phyloP scores from a whole-genome alignment of 768 basidiomycete genomes.

The Panellus pusillus region DNA sequence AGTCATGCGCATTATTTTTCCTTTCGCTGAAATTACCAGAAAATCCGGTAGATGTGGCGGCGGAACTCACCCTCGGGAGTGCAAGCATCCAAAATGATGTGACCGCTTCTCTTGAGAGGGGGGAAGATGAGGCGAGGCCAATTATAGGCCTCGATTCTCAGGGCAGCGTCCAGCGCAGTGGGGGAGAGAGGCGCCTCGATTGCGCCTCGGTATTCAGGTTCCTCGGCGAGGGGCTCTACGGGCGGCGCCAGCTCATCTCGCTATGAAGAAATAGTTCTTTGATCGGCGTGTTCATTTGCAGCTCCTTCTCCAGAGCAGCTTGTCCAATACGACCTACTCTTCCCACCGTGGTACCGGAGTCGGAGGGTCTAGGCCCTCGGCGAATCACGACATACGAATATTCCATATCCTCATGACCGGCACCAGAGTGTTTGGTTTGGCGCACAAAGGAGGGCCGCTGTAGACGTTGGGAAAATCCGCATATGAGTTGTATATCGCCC shows the following conservation, averaged over 20 bases:
- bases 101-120: slow-evolving; percentile 90
- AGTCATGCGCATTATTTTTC: slow-evolving; percentile 87
- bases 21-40: slow-evolving; percentile 40
- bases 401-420: slow-evolving; percentile 82
- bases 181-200: slow-evolving; percentile 15
- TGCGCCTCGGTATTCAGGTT: slow-evolving; percentile 8
- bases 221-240: slow-evolving; percentile 5
- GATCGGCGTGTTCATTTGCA: slow-evolving; percentile 27
- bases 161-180: slow-evolving; percentile 46
- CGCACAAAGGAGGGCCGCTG: slow-evolving; percentile 86
- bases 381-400: slow-evolving; percentile 92
- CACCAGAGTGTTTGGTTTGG: slow-evolving; percentile 80
- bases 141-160: slow-evolving; percentile 74
- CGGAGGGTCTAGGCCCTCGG: slow-evolving; percentile 67
- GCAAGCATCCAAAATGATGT: slow-evolving; percentile 90
- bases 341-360: slow-evolving; percentile 40
- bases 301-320: slow-evolving; percentile 40
- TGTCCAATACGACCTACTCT: slow-evolving; percentile 55
- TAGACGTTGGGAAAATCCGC: slow-evolving; percentile 85
- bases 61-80: slow-evolving; percentile 64
- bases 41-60: neutral
- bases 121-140: slow-evolving; percentile 94
- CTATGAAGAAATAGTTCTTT: slow-evolving; percentile 44
- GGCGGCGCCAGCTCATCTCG: slow-evolving; percentile 26
- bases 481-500: slow-evolving; percentile 56